Evolutionary conservation across 1,284 basidiomycete species (phyloP).

Genomic region (Cutaneotrichosporon spelunceum): DNA sequence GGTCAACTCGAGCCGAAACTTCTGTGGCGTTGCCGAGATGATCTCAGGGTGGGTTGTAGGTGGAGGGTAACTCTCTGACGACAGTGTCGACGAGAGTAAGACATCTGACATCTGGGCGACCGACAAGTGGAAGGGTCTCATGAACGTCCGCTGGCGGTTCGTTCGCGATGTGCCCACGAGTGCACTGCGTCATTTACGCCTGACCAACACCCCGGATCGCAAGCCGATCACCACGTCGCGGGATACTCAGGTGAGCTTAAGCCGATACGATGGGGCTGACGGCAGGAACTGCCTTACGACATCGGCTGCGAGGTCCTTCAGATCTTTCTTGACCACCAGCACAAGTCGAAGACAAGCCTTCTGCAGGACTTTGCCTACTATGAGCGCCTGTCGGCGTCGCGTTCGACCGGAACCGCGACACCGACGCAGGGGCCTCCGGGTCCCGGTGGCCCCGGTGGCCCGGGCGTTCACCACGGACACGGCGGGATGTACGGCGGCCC

Average conservation of each 20-base stretch:
- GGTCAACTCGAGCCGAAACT: constrained; percentile 92
- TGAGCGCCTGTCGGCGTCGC: constrained; percentile 54
- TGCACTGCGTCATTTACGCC: constrained; percentile 43
- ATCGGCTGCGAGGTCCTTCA: constrained; percentile 90
- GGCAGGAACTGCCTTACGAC: constrained; percentile 75
- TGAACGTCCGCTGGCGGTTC: constrained; percentile 92
- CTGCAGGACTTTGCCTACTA: constrained; percentile 93
- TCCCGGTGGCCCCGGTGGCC: neutral
- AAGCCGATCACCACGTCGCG: constrained; percentile 91
- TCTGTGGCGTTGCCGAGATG: constrained; percentile 97
- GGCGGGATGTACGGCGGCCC: neutral
- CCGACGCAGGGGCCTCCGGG: neutral
- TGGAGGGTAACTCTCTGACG: constrained; percentile 10
- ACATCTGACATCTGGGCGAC: constrained; percentile 84
- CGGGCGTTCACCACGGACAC: neutral
- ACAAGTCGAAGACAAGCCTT: constrained; percentile 72
- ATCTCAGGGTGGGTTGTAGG: constrained; percentile 61
- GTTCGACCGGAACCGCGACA: constrained; percentile 3
- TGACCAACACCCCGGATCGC: constrained; percentile 88
- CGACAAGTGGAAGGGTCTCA: constrained; percentile 97
- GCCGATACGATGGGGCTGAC: neutral
- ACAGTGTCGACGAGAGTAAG: constrained; percentile 53
- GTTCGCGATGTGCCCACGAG: constrained; percentile 86
- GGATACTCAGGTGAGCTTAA: constrained; percentile 27
- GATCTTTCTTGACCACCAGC: constrained; percentile 84